Evolutionary conservation across 2,329 filamentous ascomycete species (phyloP), one percentile per base, ranked within the genome.

Genomic region (Colletotrichum abscissum): DNA sequence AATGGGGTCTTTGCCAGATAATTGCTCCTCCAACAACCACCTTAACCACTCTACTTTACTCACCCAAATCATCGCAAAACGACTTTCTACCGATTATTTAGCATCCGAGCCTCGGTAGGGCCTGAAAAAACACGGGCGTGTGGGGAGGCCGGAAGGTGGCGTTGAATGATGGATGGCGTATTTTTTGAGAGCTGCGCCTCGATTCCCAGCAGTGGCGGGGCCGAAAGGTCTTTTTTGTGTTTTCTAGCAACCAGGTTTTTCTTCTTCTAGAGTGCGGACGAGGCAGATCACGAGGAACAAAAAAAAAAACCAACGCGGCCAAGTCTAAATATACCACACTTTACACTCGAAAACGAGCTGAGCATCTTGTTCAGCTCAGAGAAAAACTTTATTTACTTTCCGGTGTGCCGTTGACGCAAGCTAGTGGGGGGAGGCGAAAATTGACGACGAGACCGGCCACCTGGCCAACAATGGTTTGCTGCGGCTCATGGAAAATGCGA

Each of bases 301-400:
- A 42, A 42, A 42, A 42, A 42, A 42, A 42, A 42, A 16, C 33
- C 4, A 26, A 26, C 26, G 26, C 26, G 26, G 49, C 30, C 42
- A 42, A 33, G 56, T 71, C 60, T 66, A 71, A 73, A 56, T 66
- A 73, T 71, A 73, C 33, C 70, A 73, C 54, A n/a, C 38, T 54
- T 12, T 26, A 14, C 30, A n/a, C 42, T 46, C 5, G 11, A 35
- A 19, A 30, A 63, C 42, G 7, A 46, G 42, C 42, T 46, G 42
- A 46, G 16, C 16, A 46, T n/a, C 14, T 16, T 19, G 16, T n/a
- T 16, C 14, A 42, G 42, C 19, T 22, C 3, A 22, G n/a, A 35
- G 8, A 4, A 11, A 49, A 49, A 49, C 19, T 5, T 49, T 49
- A 5, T 49, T 49, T 49, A 4, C 19, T 42, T 19, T 42, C 38